phyloP scores from a whole-genome alignment of 108 stramenopile species.

The Nannochloropsis oceanica region DNA sequence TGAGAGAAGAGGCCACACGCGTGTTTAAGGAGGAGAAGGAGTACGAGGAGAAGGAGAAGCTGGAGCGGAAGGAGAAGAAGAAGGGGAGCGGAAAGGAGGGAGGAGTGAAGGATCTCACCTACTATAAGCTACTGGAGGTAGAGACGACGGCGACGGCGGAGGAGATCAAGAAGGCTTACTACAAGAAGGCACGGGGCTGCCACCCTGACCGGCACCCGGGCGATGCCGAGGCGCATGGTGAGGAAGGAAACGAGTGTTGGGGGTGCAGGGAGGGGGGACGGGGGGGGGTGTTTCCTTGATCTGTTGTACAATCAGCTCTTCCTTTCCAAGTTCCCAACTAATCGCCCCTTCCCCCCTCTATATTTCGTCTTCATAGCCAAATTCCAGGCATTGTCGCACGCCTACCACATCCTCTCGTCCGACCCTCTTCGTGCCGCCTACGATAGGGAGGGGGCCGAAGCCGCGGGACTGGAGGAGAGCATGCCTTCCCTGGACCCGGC shows the following conservation, averaged over 20 bases:
- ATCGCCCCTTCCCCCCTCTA: not conserved
- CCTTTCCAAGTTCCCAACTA: not conserved
- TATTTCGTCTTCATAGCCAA: constrained; percentile 46
- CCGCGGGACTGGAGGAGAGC: constrained; percentile 1
- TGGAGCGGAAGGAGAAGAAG: constrained; percentile 3
- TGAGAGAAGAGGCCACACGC: constrained; percentile 3
- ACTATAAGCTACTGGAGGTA: constrained; percentile 66
- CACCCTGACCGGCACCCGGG: constrained; percentile 72
- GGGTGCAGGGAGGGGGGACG: not conserved
- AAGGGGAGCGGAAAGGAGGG: constrained; percentile 1
- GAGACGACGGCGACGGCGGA: constrained; percentile 52
- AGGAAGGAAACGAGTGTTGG: not conserved
- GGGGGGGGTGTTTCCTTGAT: not conserved
- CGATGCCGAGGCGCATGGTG: not conserved
- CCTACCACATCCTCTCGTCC: constrained; percentile 69
- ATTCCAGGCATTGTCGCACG: constrained; percentile 73
- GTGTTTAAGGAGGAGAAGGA: constrained; percentile 3
- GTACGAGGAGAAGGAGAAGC: constrained; percentile 1
- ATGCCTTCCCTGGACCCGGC: constrained; percentile 8
- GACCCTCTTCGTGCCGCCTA: constrained; percentile 62
- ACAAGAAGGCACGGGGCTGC: constrained; percentile 56
- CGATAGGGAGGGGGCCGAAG: constrained; percentile 55
- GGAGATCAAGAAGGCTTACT: constrained; percentile 83
- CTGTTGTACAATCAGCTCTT: not conserved
- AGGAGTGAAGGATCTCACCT: constrained; percentile 55